phyloP scores from a whole-genome alignment of 2,329 filamentous ascomycete species.

The Diaporthe australafricana region DNA sequence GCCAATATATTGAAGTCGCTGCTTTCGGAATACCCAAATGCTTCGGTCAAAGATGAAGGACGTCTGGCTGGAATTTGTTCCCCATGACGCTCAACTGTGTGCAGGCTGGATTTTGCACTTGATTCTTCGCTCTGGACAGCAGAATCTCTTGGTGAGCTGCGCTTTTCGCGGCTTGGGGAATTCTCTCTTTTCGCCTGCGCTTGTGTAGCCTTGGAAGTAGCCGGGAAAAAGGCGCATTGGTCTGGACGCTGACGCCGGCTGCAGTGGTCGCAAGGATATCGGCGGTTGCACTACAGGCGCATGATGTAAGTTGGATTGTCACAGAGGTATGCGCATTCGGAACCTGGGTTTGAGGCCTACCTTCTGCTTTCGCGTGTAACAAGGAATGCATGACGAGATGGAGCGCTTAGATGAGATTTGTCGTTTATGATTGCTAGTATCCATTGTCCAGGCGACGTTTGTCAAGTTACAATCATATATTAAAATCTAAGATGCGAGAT shows the following conservation, averaged over 20 bases:
- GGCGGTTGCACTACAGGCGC: neutral
- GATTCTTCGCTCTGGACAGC: too few relatives aligned
- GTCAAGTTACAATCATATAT: too few relatives aligned
- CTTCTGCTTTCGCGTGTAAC: neutral
- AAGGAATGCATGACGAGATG: neutral
- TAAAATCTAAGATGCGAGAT: too few relatives aligned
- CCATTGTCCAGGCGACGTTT: too few relatives aligned
- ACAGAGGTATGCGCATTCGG: neutral
- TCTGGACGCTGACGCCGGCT: neutral
- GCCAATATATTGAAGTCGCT: neutral
- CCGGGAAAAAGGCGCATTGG: neutral
- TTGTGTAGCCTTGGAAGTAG: neutral
- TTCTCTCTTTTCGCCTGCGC: too few relatives aligned
- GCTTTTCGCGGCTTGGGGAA: too few relatives aligned
- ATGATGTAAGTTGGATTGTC: neutral
- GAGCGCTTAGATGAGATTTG: too few relatives aligned
- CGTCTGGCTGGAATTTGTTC: neutral
- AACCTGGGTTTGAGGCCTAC: neutral
- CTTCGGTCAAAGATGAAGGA: neutral
- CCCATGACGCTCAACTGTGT: too few relatives aligned
- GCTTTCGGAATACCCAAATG: neutral
- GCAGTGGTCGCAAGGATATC: conserved; percentile 2
- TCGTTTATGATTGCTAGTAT: too few relatives aligned
- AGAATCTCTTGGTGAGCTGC: neutral
- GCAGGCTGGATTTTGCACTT: too few relatives aligned